Conservation (phyloP, 441 rosid genomes). For the Corymbia calophylla region DNA sequence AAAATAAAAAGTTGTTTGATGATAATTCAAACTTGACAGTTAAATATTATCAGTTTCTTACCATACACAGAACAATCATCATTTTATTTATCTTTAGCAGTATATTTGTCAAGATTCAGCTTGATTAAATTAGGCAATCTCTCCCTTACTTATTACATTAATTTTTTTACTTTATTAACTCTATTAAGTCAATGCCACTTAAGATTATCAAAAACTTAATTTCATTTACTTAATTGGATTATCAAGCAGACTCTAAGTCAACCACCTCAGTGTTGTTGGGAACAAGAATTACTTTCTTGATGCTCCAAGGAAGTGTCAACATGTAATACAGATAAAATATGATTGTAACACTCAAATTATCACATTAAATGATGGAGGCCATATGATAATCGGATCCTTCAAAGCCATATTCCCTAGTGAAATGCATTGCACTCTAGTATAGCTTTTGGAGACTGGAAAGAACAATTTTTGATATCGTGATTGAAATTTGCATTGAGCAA, state of each 20-base stretch:
- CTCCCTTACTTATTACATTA: not conserved
- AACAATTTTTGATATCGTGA: too few species aligned
- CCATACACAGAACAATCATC: not conserved
- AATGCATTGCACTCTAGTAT: too few species aligned
- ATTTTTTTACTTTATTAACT: not conserved
- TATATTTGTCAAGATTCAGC: not conserved
- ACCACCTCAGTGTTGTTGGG: not conserved
- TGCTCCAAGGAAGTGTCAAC: not conserved
- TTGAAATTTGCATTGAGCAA: too few species aligned
- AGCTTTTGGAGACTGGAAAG: too few species aligned
- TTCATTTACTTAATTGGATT: not conserved
- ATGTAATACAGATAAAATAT: too few species aligned
- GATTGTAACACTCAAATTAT: too few species aligned
- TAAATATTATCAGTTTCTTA: too few species aligned
- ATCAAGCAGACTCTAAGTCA: not conserved
- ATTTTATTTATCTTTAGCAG: not conserved
- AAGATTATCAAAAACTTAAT: not conserved
- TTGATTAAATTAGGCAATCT: not conserved
- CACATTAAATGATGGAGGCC: too few species aligned
- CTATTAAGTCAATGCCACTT: not conserved
- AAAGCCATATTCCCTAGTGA: too few species aligned
- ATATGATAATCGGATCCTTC: too few species aligned
- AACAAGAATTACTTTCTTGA: not conserved
- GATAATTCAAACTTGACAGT: not conserved
- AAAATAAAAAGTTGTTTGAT: not conserved